Base-by-base conservation (phyloP, 176 grass and related monocot genomes). In the Raddia guianensis region DNA sequence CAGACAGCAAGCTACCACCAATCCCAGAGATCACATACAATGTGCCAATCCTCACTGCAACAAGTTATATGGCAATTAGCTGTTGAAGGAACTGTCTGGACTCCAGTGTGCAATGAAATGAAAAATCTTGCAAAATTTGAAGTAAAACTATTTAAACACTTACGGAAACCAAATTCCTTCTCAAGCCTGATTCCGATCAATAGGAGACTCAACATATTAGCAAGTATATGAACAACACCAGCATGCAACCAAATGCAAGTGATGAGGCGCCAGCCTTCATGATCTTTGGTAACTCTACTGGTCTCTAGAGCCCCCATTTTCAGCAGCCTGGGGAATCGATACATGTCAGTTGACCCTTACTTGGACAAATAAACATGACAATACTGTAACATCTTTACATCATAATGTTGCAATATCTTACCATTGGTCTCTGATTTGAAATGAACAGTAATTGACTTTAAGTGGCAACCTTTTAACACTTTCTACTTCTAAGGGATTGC, bases 191-290 rank as follows among this genome's bases (percentile, higher is more conserved):
- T 91, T 55, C 96, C 96, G 58, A 99, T 95, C 65, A 99, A 70
- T 12, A 99, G 21, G 49, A 99, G 92, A 78, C 92, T 88, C 67
- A 95, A 49, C 96, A 99, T 99, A 64, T 99, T 95, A 21, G 88
- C 86, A 20, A 99, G 86, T 78, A 99, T 80, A 83, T 99, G 96
- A 69, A 99, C 47, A 35, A 99, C 88, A 47, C 96, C 96, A 63
- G 88, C 92, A 73, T 99, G 96, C 84, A 99, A 91, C 96, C 96
- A 99, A 53, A 95, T 99, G 82, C 96, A 99, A 33, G 92, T 88
- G 65, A 99, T 61, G 62, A 99, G 91, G 15, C 96, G 92, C 88
- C 90, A 99, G 53, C 88, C 73, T 89, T 99, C 90, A 7, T 92
- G 86, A 16, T 79, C 78, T 69, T 79, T 88, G 72, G 91, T 91